Conservation (phyloP, 441 rosid genomes). For the Macaranga tanarius region DNA sequence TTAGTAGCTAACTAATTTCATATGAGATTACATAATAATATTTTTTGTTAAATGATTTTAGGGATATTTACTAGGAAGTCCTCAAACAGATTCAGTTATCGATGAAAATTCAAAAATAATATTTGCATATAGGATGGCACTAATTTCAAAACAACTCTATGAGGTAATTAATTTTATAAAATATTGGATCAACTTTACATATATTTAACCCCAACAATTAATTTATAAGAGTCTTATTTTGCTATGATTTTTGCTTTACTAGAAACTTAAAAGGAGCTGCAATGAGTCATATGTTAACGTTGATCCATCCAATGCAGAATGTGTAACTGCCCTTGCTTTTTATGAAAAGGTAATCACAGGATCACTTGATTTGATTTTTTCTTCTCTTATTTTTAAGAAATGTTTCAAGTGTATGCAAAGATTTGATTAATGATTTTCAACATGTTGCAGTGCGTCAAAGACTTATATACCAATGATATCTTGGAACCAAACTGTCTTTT, state of each 20-base stretch:
- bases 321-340: constrained; percentile 22
- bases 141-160: constrained; percentile 34
- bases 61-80: constrained; percentile 32
- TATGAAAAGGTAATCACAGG: constrained; percentile 22
- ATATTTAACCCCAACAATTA: too few relatives aligned
- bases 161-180: constrained; percentile 11
- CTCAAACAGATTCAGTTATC: constrained; percentile 20
- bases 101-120: constrained; percentile 21
- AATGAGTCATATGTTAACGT: constrained; percentile 33
- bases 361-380: not conserved
- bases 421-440: too few relatives aligned
- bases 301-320: constrained; percentile 33
- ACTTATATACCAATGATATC: constrained; percentile 24
- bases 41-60: constrained; percentile 6
- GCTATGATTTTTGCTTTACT: not conserved
- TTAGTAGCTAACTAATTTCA: too few relatives aligned
- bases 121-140: constrained; percentile 30
- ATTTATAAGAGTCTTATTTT: too few relatives aligned
- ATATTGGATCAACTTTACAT: too few relatives aligned
- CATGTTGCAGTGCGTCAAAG: constrained; percentile 27
- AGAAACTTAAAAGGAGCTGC: constrained; percentile 32
- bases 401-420: not conserved
- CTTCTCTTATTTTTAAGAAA: too few relatives aligned
- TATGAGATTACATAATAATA: too few relatives aligned
- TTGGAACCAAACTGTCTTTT: constrained; percentile 30